These are phyloP conservation scores for Ceratocystis lukuohia DNA, from an alignment of 2,329 filamentous ascomycete species.

Conservation along the genomic window DNA sequence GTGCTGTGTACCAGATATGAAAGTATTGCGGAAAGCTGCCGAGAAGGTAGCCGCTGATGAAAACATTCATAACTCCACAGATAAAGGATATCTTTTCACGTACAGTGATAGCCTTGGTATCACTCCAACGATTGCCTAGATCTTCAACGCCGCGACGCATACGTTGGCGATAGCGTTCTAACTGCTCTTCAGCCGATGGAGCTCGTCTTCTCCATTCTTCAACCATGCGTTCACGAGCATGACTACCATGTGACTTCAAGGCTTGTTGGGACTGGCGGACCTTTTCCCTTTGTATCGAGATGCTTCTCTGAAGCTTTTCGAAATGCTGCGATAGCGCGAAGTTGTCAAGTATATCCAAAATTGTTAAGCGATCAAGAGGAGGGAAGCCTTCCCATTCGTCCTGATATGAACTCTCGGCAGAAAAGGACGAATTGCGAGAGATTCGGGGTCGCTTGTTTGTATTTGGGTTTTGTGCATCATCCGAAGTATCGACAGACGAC, in stretches of 20 bases:
- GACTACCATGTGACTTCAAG: slow-evolving; percentile 59
- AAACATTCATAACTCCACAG: slow-evolving; percentile 90
- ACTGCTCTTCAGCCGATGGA: slow-evolving; percentile 77
- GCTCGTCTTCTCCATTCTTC: slow-evolving; percentile 83
- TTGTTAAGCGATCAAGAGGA: slow-evolving; percentile 74
- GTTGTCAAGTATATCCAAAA: slow-evolving; percentile 91
- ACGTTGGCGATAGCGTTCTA: slow-evolving; percentile 76
- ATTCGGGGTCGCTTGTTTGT: slow-evolving; percentile 41
- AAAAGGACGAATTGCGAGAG: slow-evolving; percentile 69
- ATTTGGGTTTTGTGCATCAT: slow-evolving; percentile 27
- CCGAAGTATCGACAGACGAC: not conserved
- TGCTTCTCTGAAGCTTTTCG: slow-evolving; percentile 74
- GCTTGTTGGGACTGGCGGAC: slow-evolving; percentile 72
- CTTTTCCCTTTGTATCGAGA: slow-evolving; percentile 72
- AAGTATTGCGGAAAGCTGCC: slow-evolving; percentile 76
- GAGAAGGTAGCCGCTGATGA: slow-evolving; percentile 87
- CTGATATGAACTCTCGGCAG: slow-evolving; percentile 71
- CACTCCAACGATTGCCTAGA: slow-evolving; percentile 72
- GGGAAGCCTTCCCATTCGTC: slow-evolving; percentile 80
- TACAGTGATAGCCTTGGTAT: slow-evolving; percentile 73
- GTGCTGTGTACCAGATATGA: slow-evolving; percentile 80
- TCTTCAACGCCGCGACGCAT: slow-evolving; percentile 86
- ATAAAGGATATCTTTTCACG: slow-evolving; percentile 96
- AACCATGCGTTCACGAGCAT: slow-evolving; percentile 77
- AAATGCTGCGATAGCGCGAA: slow-evolving; percentile 79